Evolutionary conservation across 192 early-diverging fungal species (phyloP).

Genomic region (Umbelopsis vinacea): DNA sequence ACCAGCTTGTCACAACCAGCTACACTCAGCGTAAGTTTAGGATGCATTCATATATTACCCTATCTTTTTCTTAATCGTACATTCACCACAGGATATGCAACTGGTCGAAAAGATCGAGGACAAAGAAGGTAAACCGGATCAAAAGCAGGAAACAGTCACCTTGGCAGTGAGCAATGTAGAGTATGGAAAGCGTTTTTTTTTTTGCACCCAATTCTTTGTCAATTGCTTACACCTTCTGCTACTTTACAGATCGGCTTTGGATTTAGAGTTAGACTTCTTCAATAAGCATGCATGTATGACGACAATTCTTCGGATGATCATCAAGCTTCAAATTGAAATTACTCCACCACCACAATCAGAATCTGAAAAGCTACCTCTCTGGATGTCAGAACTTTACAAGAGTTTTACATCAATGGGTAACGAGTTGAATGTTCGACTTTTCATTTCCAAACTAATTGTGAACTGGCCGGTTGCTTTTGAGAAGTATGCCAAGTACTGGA

Average conservation of each 20-base stretch:
- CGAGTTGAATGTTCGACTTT: constrained; percentile 59
- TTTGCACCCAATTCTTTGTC: not conserved
- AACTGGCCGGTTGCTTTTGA: constrained; percentile 68
- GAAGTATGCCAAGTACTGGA: constrained; percentile 61
- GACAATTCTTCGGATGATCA: constrained; percentile 59
- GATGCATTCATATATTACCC: not conserved
- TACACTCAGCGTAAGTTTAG: not conserved
- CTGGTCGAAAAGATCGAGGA: not conserved
- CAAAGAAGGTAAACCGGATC: not conserved
- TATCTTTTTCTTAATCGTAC: not conserved
- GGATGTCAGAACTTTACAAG: constrained; percentile 65
- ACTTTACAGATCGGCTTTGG: not conserved
- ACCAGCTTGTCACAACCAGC: not conserved
- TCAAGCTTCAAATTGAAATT: constrained; percentile 50
- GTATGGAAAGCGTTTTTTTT: not conserved
- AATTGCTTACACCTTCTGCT: not conserved
- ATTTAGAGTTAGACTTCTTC: constrained; percentile 56
- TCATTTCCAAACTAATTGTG: constrained; percentile 68
- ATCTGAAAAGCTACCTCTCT: constrained; percentile 53
- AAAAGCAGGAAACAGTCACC: not conserved
- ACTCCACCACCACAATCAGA: constrained; percentile 37
- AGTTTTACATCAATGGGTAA: constrained; percentile 52
- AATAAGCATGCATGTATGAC: constrained; percentile 71
- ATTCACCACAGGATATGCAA: not conserved
- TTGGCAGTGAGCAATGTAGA: not conserved